Percentiles rank a stretch among this genome's conserved stretches.
These are phyloP conservation scores for Rhodamnia argentea DNA, from an alignment of 345 rosid species.

Conservation along the genomic window DNA sequence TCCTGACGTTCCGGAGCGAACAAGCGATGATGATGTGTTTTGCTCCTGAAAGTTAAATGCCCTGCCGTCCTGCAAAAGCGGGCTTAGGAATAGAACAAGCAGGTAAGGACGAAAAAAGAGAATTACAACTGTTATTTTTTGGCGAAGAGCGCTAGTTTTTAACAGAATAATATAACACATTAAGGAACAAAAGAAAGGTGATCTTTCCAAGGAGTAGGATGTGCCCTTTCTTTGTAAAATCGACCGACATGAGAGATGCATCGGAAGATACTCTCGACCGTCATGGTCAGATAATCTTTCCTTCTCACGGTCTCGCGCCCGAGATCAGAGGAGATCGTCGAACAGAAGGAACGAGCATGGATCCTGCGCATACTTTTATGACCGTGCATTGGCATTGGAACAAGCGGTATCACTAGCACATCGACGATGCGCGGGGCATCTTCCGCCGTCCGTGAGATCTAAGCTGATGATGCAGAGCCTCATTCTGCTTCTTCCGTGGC, in stretches of 20 bases:
- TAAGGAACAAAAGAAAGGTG: no score
- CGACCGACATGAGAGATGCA: background rate
- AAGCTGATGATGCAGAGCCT: background rate
- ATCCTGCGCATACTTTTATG: background rate
- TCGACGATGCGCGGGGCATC: background rate
- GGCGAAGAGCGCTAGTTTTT: background rate
- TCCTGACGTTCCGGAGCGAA: background rate
- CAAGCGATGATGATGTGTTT: background rate
- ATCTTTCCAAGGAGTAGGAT: background rate
- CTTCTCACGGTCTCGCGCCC: background rate
- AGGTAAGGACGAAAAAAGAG: background rate
- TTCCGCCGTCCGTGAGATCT: background rate
- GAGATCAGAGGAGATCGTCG: background rate
- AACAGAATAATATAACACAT: background rate
- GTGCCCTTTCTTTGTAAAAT: background rate
- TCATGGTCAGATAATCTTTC: background rate
- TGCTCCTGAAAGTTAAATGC: background rate
- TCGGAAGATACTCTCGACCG: background rate
- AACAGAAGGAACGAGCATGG: background rate
- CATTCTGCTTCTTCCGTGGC: background rate
- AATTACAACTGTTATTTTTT: background rate
- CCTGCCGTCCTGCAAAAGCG: background rate
- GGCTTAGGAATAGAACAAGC: background rate
- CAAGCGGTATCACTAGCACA: background rate
- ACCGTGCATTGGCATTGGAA: background rate